phyloP scores from a whole-genome alignment of 257 asterid species.

The Eucommia ulmoides region DNA sequence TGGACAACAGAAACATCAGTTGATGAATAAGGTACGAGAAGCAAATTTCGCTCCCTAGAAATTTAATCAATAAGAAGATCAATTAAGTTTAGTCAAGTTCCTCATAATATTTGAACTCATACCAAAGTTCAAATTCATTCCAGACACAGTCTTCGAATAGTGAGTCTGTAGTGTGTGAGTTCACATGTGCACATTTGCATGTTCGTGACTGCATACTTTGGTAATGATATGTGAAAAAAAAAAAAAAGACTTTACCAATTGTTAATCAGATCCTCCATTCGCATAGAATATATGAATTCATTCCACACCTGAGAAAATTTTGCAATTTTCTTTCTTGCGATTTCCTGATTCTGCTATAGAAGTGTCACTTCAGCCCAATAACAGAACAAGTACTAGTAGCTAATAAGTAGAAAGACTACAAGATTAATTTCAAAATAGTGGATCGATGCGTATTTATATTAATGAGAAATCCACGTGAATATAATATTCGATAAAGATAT shows the following conservation, averaged over 20 bases:
- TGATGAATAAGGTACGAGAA: slow-evolving; percentile 88
- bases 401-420: slow-evolving; percentile 1
- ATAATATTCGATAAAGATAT: slow-evolving; percentile 10
- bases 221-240: slow-evolving; percentile 1
- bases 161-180: no score
- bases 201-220: no score
- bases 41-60: slow-evolving; percentile 80
- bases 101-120: no score
- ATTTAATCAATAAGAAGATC: slow-evolving; percentile 13
- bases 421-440: neutral
- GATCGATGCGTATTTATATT: neutral
- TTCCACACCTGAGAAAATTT: slow-evolving; percentile 99
- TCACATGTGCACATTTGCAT: no score
- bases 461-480: no score
- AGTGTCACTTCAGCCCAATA: slow-evolving; percentile 12
- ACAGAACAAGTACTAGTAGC: slow-evolving; percentile 2
- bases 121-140: no score
- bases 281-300: slow-evolving; percentile 84
- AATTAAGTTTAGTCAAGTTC: no score
- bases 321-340: slow-evolving; percentile 68
- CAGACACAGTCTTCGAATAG: no score
- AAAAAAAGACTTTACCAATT: slow-evolving; percentile 37
- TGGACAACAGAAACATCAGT: slow-evolving; percentile 85
- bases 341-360: slow-evolving; percentile 47
- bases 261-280: slow-evolving; percentile 91